phyloP scores from a whole-genome alignment of 306 rosid genomes.

The Mimosa pudica region DNA sequence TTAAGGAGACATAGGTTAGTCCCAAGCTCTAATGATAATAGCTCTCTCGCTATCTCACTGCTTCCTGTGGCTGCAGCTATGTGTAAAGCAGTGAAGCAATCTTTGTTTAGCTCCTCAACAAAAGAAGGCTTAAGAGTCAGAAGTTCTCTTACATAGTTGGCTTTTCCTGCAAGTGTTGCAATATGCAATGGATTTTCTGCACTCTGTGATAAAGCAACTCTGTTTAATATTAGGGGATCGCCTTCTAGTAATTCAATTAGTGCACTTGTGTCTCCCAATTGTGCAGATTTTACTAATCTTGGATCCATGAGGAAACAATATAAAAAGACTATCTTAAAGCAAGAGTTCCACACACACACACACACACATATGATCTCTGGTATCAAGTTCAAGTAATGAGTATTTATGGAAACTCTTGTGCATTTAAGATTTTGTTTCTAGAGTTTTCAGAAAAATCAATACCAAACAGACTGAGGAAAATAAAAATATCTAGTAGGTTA shows the following conservation, averaged over 20 bases:
- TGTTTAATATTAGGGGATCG: conserved; percentile 15
- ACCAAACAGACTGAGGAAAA: background rate
- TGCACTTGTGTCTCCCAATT: conserved; percentile 8
- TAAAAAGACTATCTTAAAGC: background rate
- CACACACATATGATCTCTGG: background rate
- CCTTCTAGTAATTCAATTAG: conserved; percentile 10
- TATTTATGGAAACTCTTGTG: background rate
- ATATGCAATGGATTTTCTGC: conserved; percentile 28
- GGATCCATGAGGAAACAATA: conserved; percentile 6
- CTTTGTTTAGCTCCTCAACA: conserved; percentile 20
- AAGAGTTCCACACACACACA: background rate
- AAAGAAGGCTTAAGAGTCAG: conserved; percentile 23
- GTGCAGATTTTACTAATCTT: conserved; percentile 11
- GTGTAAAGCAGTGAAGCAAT: conserved; percentile 16
- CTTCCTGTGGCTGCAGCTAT: conserved; percentile 26
- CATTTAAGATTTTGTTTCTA: background rate
- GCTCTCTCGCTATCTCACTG: conserved; percentile 22
- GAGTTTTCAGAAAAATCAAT: background rate
- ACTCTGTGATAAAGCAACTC: conserved; percentile 17
- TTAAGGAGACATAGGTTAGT: conserved; percentile 1
- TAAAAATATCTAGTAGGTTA: background rate
- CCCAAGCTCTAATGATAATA: background rate
- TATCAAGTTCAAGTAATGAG: background rate
- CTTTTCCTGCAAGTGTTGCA: conserved; percentile 21
- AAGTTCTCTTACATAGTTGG: conserved; percentile 15